Evolutionary conservation across 148 eudicot species (phyloP), one percentile per base, ranked within the genome.

Genomic region (Rhododendron mucronatum): DNA sequence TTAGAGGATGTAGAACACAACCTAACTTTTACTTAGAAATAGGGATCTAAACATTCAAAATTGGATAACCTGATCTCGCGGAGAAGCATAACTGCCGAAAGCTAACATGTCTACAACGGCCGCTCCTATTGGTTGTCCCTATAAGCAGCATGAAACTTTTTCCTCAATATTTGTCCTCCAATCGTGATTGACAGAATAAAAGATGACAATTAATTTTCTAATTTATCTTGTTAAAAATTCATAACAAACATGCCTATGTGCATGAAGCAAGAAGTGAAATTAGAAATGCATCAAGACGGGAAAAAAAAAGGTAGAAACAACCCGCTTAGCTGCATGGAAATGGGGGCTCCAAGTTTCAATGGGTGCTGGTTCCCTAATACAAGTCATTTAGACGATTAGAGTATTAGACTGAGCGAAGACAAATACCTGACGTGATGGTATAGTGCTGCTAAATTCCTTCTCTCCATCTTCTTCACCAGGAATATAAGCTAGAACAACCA

Each of bases 401-500:
- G 45, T 28, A 71, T 3, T 47, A 20, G 65, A 14, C 79, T 67
- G 13, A 78, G 30, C 44, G 82, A 69, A 83, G 75, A 67, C 83
- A 89, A 85, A 63, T 91, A 95, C 99, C 99, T 95, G 98, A 9
- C 96, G 93, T 26, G 98, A 91, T 76, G 98, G 96, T 87, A 90
- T 89, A 86, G 88, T 87, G 88, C 93, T 92, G 84, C 98, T 95
- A 81, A 95, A 95, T 76, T 92, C 94, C 87, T 93, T 93, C 82
- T 93, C 98, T 82, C 96, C 93, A 78, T 95, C 98, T 93, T 96
- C 98, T 86, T 95, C 98, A 84, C 92, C 92, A 9, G 92, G 93
- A 87, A 97, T 93, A 88, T 95, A 97, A 86, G 99, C 98, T 81
- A 97, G 88, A 84, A 97, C 93, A 87, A 96, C 98, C 91, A 97